Evolutionary conservation across 225 moss, liverwort and hornwort genomes (phyloP), one percentile per base, ranked within the genome.

Genomic region (Pseudoscleropodium purum): DNA sequence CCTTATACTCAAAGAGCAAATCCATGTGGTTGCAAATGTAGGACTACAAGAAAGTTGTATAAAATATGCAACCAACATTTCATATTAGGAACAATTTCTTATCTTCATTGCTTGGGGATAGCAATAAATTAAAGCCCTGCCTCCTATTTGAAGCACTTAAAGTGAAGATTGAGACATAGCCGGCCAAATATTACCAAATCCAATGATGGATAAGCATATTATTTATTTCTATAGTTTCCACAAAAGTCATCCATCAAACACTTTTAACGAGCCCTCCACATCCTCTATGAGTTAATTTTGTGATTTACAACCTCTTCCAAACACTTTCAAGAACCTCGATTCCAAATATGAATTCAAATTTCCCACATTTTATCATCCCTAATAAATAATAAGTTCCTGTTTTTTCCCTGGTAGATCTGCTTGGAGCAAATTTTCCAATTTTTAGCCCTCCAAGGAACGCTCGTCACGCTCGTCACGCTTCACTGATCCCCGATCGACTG

Each of bases 61-160:
- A 6, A 18, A 18, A 18, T 45, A 45, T 30, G 1, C 29, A 10
- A 29, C 4, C 17, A 74, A 74, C 8, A 72, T 74, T 74, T 18
- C 1, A 29, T 7, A 1, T 6, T 1, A 0, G 1, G 0, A 17
- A 30, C 0, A 43, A 27, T 15, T 43, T 16, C 9, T 43, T 73
- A 8, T 4, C 14, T 43, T 3, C 3, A 75, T 31, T 75, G 11
- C 5, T 47, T 30, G 4, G 18, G 0, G 7, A 75, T 47, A 47
- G 75, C 6, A 31, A 33, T 12, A 49, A 49, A 47, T 45, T 45
- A 8, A 45, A 75, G 2, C 7, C 18, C 0, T 75, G 1, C 12
- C 3, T 10, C 6, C 12, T 51, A 31, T 17, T 75, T 75, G 4
- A 47, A 31, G 18, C 54, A 54, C 54, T 5, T 54, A 16, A 18